Conservation (phyloP, 1,284 basidiomycete species). For the Rhodotorula glutinis region DNA sequence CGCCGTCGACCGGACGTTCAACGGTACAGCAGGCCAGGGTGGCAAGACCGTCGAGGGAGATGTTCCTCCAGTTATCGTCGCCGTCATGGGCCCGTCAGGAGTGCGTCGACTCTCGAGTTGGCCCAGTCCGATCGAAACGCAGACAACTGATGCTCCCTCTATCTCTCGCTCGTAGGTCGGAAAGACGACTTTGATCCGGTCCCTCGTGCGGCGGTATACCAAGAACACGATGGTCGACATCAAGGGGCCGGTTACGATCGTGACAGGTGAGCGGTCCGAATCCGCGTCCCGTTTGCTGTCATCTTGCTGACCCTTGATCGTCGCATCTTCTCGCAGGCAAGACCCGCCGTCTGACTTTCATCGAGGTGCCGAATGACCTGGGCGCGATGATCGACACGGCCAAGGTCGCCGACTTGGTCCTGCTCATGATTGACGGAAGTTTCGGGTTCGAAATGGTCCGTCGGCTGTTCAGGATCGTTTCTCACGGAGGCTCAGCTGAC, state of each 20-base stretch:
- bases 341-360: slow-evolving; percentile 84
- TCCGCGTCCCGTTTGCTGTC: slow-evolving; percentile 44
- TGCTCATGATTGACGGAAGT: slow-evolving; percentile 96
- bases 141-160: too few relatives aligned
- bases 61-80: slow-evolving; percentile 91
- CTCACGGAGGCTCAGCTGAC: not conserved
- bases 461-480: not conserved
- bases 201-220: slow-evolving; percentile 85
- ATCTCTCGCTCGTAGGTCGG: slow-evolving; percentile 56
- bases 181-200: slow-evolving; percentile 91
- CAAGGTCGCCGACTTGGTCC: slow-evolving; percentile 91
- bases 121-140: too few relatives aligned
- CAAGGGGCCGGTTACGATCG: slow-evolving; percentile 93
- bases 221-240: slow-evolving; percentile 90
- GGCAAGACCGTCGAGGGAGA: slow-evolving; percentile 54
- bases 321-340: slow-evolving; percentile 57
- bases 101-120: slow-evolving; percentile 50
- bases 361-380: slow-evolving; percentile 97
- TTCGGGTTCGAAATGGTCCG: slow-evolving; percentile 98
- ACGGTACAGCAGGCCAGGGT: slow-evolving; percentile 39
- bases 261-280: slow-evolving; percentile 53
- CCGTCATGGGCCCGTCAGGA: slow-evolving; percentile 95
- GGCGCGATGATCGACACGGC: slow-evolving; percentile 98
- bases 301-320: too few relatives aligned
- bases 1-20: slow-evolving; percentile 84